These are phyloP conservation scores for Ophiostoma sp. DNA, from an alignment of 2,329 filamentous ascomycete species.

Conservation along the genomic window DNA sequence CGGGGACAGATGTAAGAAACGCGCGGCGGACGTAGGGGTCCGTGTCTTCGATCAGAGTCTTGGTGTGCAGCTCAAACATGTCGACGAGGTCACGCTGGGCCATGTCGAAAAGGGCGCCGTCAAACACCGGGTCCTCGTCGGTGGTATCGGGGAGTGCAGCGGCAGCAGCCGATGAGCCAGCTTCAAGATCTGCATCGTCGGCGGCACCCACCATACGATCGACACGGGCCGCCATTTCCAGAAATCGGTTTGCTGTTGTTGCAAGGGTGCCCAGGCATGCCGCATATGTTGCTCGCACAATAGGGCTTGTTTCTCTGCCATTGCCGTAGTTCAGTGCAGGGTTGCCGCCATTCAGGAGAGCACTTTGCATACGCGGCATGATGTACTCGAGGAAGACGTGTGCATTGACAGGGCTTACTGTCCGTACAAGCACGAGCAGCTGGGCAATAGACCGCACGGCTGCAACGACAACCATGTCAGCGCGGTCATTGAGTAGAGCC, in stretches of 20 bases:
- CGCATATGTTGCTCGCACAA: conserved; percentile 87
- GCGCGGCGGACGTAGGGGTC: conserved; percentile 83
- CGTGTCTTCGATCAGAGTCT: conserved; percentile 78
- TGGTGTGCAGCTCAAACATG: conserved; percentile 82
- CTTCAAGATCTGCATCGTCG: conserved; percentile 17
- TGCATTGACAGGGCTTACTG: conserved; percentile 74
- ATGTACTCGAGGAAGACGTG: conserved; percentile 66
- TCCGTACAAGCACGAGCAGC: conserved; percentile 75
- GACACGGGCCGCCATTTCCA: conserved; percentile 55
- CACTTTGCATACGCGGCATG: conserved; percentile 56
- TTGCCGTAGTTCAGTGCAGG: neutral
- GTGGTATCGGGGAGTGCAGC: neutral
- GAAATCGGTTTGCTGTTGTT: conserved; percentile 73
- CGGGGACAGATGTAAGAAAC: conserved; percentile 85
- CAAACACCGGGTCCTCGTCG: conserved; percentile 42
- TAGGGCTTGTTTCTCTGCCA: conserved; percentile 34
- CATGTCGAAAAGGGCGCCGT: conserved; percentile 73
- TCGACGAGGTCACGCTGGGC: conserved; percentile 77
- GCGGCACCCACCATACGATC: conserved; percentile 19
- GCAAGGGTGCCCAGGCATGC: conserved; percentile 86
- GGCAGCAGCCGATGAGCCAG: conserved; percentile 33
- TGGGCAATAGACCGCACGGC: conserved; percentile 84
- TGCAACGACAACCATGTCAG: conserved; percentile 77
- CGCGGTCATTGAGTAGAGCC: conserved; percentile 71
- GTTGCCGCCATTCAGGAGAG: conserved; percentile 39